phyloP scores from a whole-genome alignment of 2,329 filamentous ascomycete species.

The Pseudopithomyces maydicus region DNA sequence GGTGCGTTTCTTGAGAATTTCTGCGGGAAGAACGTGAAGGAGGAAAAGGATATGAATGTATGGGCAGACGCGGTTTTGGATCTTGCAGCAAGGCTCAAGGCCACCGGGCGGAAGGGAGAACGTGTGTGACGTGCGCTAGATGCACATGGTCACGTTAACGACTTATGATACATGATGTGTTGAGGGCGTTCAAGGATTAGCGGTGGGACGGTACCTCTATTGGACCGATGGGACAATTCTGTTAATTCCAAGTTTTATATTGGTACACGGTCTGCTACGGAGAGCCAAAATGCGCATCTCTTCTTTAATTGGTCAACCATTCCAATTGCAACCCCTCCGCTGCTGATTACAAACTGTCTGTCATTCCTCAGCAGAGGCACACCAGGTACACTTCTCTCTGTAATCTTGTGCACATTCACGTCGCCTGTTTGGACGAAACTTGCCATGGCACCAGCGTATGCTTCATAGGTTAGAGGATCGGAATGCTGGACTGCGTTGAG shows the following conservation, averaged over 20 bases:
- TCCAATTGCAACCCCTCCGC: conserved; percentile 52
- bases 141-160: neutral
- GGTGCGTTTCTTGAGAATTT: conserved; percentile 68
- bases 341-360: conserved; percentile 58
- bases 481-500: conserved; percentile 58
- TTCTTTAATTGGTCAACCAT: conserved; percentile 47
- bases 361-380: conserved; percentile 52
- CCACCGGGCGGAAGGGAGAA: conserved; percentile 52
- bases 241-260: conserved; percentile 27
- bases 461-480: conserved; percentile 60
- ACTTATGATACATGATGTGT: neutral
- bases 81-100: conserved; percentile 50
- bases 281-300: conserved; percentile 61
- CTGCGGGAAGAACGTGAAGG: conserved; percentile 45
- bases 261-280: conserved; percentile 53
- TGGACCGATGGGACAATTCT: too few relatives aligned
- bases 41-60: conserved; percentile 36
- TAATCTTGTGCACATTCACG: conserved; percentile 63
- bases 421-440: conserved; percentile 65
- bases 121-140: conserved; percentile 22
- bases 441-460: conserved; percentile 63
- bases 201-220: neutral
- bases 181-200: neutral
- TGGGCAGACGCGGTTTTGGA: conserved; percentile 53
- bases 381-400: conserved; percentile 47